Base-by-base conservation (phyloP, 495 filamentous ascomycete genomes). In the Penicillium manginii region DNA sequence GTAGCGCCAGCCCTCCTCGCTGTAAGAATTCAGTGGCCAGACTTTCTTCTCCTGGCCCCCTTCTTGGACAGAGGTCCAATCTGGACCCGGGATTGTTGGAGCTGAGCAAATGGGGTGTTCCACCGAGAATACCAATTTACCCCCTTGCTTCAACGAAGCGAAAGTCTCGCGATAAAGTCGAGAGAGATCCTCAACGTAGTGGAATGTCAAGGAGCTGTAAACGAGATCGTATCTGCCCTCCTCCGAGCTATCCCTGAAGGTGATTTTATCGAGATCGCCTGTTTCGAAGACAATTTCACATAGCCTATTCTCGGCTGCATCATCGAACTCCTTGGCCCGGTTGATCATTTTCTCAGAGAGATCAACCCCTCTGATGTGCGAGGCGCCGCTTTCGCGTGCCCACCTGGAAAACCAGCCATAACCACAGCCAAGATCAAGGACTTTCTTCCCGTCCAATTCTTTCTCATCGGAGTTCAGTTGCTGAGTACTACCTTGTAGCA, bases 351-450 rank as follows among this genome's bases (percentile, higher is more conserved):
- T 64, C 37, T 59, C 45, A 1, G 66, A 69, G 18, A 69, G 54
- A 26, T 69, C 63, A n/a, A 66, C 32, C 10, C 46, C 63, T 32
- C 49, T 46, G 11, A 64, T 42, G 35, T 47, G 50, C 0, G 7
- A 14, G 11, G 61, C 66, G 7, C 56, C 53, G 7, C 58, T 58
- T 5, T 65, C 57, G 6, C 54, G 50, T 4, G 66, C 66, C 60
- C 63, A 69, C 11, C 66, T 58, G 12, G 55, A 50, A 42, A 69
- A 69, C 66, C 63, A 69, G 9, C 63, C 63, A 26, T 69, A 69
- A 0, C 63, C 66, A 33, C 66, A 66, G 2, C 66, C 66, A 2
- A 69, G 56, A 51, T 69, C 61, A 3, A 66, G 61, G 23, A 66
- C 50, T 1, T 15, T 45, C 10, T 46, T 15, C 35, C 37, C 48